Evolutionary conservation across 2,329 filamentous ascomycete species (phyloP), one percentile per base, ranked within the genome.

Genomic region (Colletotrichum australisinense): DNA sequence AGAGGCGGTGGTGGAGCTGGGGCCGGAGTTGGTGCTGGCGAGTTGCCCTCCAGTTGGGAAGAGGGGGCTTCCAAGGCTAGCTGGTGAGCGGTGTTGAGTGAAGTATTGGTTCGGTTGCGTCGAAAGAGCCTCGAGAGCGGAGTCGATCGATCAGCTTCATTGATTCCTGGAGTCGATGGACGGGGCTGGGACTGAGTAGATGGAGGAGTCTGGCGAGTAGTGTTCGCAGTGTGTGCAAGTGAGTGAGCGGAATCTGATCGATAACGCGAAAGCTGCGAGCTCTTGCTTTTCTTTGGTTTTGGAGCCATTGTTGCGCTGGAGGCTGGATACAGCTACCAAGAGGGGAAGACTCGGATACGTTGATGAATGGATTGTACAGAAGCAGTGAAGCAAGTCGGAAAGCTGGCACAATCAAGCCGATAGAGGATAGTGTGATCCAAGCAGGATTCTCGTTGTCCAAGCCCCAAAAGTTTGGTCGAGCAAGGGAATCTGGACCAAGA

Each of bases 121-220:
- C 66, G 59, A n/a, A 73, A 38, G 30, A 73, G 9, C 24, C 59
- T 26, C 5, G 66, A 38, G 22, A 58, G 53, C 42, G 24, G 55
- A 30, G 59, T 24, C 35, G 66, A 53, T 64, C 59, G 59, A 56
- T 32, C 32, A 7, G 16, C 35, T 6, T 49, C 28, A 42, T 42
- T 19, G 2, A 58, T 60, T 7, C 1, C 30, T 24, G 11, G 35
- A 59, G 19, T 60, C 16, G 42, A 14, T 16, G 49, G 4, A n/a
- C 42, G 57, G 46, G 28, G 4, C 1, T 38, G 24, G 5, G 24
- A 22, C 6, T 30, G 35, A 32, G 65, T 14, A 1, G 49, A 35
- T 8, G 49, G 19, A 35, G 49, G 24, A 12, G 14, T 7, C 52
- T 26, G 67, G 19, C 22, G 38, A 46, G 11, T 19, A 3, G 12